Conservation (phyloP, 1,284 basidiomycete species). For the Puccinia coronata region DNA sequence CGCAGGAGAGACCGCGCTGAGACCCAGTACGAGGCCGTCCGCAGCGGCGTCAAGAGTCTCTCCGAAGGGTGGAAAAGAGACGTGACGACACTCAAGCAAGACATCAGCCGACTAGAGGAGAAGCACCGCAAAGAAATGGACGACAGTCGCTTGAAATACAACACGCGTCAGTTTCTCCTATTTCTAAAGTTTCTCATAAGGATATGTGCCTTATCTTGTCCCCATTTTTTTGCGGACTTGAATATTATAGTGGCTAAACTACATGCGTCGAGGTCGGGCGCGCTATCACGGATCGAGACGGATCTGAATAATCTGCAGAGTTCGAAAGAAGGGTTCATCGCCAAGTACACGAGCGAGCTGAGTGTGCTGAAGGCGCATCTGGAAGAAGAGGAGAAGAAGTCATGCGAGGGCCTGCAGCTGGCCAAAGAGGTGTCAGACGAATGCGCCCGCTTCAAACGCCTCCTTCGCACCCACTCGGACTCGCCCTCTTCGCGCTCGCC, state of each 20-base stretch:
- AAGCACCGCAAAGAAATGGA: conserved; percentile 50
- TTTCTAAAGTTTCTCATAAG: not conserved
- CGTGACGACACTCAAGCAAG: conserved; percentile 21
- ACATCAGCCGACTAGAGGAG: conserved; percentile 36
- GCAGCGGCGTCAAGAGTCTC: conserved; percentile 51
- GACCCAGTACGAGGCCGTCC: conserved; percentile 52
- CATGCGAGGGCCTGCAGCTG: not conserved
- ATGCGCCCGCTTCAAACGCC: conserved; percentile 50
- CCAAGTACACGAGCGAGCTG: conserved; percentile 28
- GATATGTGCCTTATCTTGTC: too few relatives aligned
- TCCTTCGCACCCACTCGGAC: conserved; percentile 43
- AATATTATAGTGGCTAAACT: conserved; percentile 42
- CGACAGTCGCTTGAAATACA: conserved; percentile 49
- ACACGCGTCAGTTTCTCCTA: conserved; percentile 35
- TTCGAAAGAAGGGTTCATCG: conserved; percentile 31
- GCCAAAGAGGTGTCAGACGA: conserved; percentile 35
- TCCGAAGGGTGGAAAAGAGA: conserved; percentile 45
- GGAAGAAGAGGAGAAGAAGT: not conserved
- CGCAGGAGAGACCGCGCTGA: conserved; percentile 54
- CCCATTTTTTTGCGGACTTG: not conserved
- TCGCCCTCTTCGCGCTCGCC: too few relatives aligned
- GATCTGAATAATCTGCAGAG: conserved; percentile 30
- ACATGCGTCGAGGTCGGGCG: conserved; percentile 48
- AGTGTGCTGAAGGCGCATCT: conserved; percentile 15
- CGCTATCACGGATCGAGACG: conserved; percentile 37